Percentiles rank a stretch among this genome's conserved stretches.
Evolutionary conservation across 208 protist genomes (phyloP).

Genomic region (Blechomonas ayalai): DNA sequence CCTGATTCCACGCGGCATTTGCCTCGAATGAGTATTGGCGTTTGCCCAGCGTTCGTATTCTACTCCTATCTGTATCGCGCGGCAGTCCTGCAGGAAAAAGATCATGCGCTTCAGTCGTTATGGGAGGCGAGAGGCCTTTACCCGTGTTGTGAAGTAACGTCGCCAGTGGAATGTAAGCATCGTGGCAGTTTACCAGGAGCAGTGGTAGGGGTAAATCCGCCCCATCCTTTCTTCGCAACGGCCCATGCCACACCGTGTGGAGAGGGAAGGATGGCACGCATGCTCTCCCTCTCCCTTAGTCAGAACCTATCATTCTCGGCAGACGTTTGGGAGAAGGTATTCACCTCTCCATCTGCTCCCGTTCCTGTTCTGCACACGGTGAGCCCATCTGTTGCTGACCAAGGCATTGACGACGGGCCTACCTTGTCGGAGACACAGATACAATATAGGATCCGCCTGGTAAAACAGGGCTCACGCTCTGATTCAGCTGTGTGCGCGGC

Average conservation of each 20-base stretch:
- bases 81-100: slow-evolving; percentile 41
- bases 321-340: too few relatives aligned
- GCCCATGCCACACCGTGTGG: neutral
- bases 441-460: slow-evolving; percentile 23
- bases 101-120: slow-evolving; percentile 12
- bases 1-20: too few relatives aligned
- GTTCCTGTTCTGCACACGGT: slow-evolving; percentile 7
- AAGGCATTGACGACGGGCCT: neutral
- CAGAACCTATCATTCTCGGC: too few relatives aligned
- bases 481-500: slow-evolving; percentile 9
- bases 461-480: slow-evolving; percentile 15
- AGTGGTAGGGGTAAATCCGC: too few relatives aligned
- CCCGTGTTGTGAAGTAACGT: too few relatives aligned
- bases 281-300: too few relatives aligned
- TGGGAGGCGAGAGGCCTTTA: too few relatives aligned
- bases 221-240: too few relatives aligned
- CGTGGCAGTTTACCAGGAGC: too few relatives aligned
- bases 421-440: slow-evolving; percentile 1
- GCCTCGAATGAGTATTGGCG: too few relatives aligned
- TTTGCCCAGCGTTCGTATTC: slow-evolving; percentile 38
- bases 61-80: slow-evolving; percentile 26
- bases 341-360: too few relatives aligned
- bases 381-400: neutral
- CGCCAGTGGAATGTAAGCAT: too few relatives aligned
- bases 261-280: neutral